These are phyloP conservation scores for Cochliopodium minus DNA, from an alignment of 208 protist genomes.

Conservation along the genomic window DNA sequence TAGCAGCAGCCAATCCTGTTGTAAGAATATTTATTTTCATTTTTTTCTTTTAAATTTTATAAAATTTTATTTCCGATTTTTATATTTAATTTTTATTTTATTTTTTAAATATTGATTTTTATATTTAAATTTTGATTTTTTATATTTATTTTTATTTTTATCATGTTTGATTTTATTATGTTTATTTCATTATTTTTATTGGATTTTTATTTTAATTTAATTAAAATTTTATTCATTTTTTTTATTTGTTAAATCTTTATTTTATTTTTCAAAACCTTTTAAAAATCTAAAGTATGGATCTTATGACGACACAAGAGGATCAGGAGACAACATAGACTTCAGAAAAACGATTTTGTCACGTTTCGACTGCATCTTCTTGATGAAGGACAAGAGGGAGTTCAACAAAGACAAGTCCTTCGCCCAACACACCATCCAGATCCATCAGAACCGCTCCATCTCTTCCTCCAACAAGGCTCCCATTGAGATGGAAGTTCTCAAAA, in stretches of 20 bases:
- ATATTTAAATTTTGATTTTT: not conserved
- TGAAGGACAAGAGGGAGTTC: not conserved
- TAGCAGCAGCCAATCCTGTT: constrained; percentile 94
- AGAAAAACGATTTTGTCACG: constrained; percentile 11
- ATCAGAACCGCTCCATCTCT: not conserved
- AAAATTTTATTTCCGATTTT: not conserved
- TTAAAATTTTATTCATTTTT: constrained; percentile 4
- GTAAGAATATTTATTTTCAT: not conserved
- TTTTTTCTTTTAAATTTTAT: constrained; percentile 3
- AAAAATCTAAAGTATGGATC: constrained; percentile 5
- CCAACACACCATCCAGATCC: constrained; percentile 9
- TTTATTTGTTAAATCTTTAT: constrained; percentile 3
- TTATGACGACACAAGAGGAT: constrained; percentile 1
- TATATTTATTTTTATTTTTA: constrained; percentile 3
- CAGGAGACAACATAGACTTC: constrained; percentile 7
- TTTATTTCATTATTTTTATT: not conserved
- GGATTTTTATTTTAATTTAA: not conserved
- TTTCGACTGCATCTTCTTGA: constrained; percentile 19
- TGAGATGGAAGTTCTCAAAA: not conserved
- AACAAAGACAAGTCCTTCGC: constrained; percentile 7
- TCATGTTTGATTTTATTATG: not conserved
- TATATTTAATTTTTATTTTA: not conserved
- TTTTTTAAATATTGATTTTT: not conserved
- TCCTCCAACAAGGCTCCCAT: not conserved
- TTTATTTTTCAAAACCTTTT: not conserved